phyloP scores from a whole-genome alignment of 73 alveolate genomes.

The Tetrahymena thermophila region DNA sequence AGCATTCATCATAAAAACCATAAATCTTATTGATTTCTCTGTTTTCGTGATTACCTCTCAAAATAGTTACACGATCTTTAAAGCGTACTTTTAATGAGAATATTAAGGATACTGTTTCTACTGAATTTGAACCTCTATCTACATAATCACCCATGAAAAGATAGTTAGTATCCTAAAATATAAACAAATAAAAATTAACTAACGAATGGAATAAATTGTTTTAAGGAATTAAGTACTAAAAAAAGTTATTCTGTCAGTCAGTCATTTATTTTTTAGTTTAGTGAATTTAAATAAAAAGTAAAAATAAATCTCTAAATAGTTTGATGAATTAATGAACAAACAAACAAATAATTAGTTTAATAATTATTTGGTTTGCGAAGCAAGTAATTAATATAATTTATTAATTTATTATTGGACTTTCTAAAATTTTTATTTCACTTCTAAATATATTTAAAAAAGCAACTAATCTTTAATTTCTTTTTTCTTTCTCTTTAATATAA shows the following conservation, averaged over 20 bases:
- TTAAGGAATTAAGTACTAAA: background rate
- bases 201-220: background rate
- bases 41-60: constrained; percentile 84
- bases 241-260: too few species aligned
- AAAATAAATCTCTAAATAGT: too few species aligned
- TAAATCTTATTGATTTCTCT: constrained; percentile 76
- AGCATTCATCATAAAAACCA: constrained; percentile 92
- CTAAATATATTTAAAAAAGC: background rate
- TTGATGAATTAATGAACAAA: too few species aligned
- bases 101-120: constrained; percentile 70
- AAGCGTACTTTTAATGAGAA: constrained; percentile 71
- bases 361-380: background rate
- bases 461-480: background rate
- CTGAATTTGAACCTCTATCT: constrained; percentile 79
- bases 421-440: background rate
- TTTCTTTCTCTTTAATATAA: background rate
- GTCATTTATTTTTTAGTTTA: too few species aligned
- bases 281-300: too few species aligned
- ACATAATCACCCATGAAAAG: constrained; percentile 85
- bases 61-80: constrained; percentile 67
- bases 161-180: constrained; percentile 64
- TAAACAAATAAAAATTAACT: too few species aligned
- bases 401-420: background rate
- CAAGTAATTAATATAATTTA: background rate
- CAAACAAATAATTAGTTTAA: background rate